A percentile compares a stretch with the other conserved stretches of the same genome.
phyloP scores from a whole-genome alignment of 371 early-diverging fungal species.

The Syncephalastrum sp. region DNA sequence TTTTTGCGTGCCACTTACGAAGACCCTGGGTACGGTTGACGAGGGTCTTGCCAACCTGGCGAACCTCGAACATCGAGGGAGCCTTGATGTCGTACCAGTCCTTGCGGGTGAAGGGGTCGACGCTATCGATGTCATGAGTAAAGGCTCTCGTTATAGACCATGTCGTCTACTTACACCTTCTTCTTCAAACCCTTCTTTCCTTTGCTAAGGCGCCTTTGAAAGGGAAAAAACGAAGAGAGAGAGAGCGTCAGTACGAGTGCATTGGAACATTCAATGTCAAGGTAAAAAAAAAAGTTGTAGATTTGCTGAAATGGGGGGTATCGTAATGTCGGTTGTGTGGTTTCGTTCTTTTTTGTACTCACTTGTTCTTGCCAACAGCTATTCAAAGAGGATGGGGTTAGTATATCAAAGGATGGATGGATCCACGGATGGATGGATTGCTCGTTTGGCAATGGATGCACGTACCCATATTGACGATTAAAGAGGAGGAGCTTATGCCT shows the following conservation, averaged over 20 bases:
- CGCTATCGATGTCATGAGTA: constrained; percentile 39
- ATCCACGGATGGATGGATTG: constrained; percentile 29
- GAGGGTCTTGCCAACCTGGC: constrained; percentile 97
- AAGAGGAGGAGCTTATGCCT: constrained; percentile 6
- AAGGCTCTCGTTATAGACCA: not conserved
- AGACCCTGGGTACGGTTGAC: constrained; percentile 99
- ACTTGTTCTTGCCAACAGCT: constrained; percentile 97
- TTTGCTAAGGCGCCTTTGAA: constrained; percentile 78
- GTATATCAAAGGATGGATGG: constrained; percentile 25
- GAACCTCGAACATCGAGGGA: constrained; percentile 93
- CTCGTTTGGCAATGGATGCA: constrained; percentile 8
- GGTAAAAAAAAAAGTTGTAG: not conserved
- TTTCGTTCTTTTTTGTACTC: constrained; percentile 27
- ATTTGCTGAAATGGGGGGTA: constrained; percentile 1
- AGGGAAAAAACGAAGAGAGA: constrained; percentile 5
- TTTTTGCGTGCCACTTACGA: constrained; percentile 54
- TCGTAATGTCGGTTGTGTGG: not conserved
- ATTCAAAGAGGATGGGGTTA: constrained; percentile 6
- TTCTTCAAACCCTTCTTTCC: constrained; percentile 97
- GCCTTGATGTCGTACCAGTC: constrained; percentile 99
- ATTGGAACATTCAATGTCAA: constrained; percentile 8
- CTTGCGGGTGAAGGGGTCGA: constrained; percentile 98
- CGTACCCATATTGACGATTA: constrained; percentile 28
- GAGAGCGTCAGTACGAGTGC: constrained; percentile 2
- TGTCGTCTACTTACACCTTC: constrained; percentile 80